Evolutionary conservation across 2,329 filamentous ascomycete species (phyloP).

Genomic region (Xylariaceae sp.): DNA sequence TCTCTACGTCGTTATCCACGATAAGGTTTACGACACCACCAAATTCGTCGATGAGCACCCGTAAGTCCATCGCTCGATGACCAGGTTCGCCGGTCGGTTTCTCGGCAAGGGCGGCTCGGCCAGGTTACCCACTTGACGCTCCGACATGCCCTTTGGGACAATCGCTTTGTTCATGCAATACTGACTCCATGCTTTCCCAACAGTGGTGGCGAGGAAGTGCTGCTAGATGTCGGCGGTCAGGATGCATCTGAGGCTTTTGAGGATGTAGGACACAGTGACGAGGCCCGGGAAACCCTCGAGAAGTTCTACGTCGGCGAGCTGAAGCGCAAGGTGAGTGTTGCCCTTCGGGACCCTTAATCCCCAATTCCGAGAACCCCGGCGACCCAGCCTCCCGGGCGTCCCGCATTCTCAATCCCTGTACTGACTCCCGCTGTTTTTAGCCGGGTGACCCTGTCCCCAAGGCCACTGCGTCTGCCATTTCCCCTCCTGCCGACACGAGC

Average conservation of each 20-base stretch:
- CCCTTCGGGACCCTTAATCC: not conserved
- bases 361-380: slow-evolving; percentile 16
- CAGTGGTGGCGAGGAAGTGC: slow-evolving; percentile 96
- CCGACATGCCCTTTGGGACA: no score
- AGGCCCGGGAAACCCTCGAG: slow-evolving; percentile 89
- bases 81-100: no score
- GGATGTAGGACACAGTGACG: slow-evolving; percentile 98
- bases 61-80: no score
- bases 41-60: slow-evolving; percentile 97
- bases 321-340: slow-evolving; percentile 68
- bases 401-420: not conserved
- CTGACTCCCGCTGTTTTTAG: slow-evolving; percentile 35
- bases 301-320: slow-evolving; percentile 68
- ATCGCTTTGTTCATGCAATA: no score
- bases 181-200: slow-evolving; percentile 23
- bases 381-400: no score
- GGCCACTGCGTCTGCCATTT: slow-evolving; percentile 43
- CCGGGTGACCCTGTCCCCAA: slow-evolving; percentile 74
- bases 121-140: no score
- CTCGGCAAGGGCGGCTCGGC: no score
- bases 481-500: slow-evolving; percentile 45
- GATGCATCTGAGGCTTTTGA: slow-evolving; percentile 98
- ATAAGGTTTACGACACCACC: slow-evolving; percentile 88
- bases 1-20: slow-evolving; percentile 84
- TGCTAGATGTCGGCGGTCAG: slow-evolving; percentile 92